These are phyloP conservation scores for Colletotrichum lini DNA, from an alignment of 2,329 filamentous ascomycete species.

Conservation along the genomic window DNA sequence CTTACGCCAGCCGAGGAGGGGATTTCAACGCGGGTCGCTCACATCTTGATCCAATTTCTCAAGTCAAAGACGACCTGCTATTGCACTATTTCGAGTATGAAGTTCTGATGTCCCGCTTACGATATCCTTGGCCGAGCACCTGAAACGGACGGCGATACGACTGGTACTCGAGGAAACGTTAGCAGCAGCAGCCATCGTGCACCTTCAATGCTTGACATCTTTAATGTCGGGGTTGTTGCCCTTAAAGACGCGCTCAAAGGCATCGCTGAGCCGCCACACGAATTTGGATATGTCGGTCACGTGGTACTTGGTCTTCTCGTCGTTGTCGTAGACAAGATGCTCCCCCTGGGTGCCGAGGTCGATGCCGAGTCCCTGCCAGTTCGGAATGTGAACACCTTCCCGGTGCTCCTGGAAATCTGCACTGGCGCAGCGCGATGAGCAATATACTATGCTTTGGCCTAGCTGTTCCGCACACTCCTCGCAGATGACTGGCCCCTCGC, in stretches of 20 bases:
- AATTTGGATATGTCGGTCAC: conserved; percentile 41
- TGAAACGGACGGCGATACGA: no score
- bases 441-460: conserved; percentile 57
- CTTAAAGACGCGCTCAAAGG: conserved; percentile 38
- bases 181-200: not conserved
- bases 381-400: conserved; percentile 51
- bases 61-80: not conserved
- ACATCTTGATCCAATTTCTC: no score
- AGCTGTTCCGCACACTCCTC: conserved; percentile 57
- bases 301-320: conserved; percentile 42
- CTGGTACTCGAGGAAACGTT: no score
- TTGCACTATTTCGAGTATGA: no score
- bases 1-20: not conserved
- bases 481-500: conserved; percentile 56
- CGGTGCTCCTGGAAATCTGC: conserved; percentile 59
- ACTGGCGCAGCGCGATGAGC: conserved; percentile 59
- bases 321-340: conserved; percentile 42
- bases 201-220: conserved; percentile 2
- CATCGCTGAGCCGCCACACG: conserved; percentile 39
- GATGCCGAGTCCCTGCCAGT: conserved; percentile 46
- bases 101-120: not conserved
- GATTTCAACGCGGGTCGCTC: not conserved
- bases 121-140: not conserved
- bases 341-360: conserved; percentile 47
- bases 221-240: conserved; percentile 40